Evolutionary conservation across 176 grass and related monocot species (phyloP), one percentile per base, ranked within the genome.

Genomic region (Calamus simplicifolius): DNA sequence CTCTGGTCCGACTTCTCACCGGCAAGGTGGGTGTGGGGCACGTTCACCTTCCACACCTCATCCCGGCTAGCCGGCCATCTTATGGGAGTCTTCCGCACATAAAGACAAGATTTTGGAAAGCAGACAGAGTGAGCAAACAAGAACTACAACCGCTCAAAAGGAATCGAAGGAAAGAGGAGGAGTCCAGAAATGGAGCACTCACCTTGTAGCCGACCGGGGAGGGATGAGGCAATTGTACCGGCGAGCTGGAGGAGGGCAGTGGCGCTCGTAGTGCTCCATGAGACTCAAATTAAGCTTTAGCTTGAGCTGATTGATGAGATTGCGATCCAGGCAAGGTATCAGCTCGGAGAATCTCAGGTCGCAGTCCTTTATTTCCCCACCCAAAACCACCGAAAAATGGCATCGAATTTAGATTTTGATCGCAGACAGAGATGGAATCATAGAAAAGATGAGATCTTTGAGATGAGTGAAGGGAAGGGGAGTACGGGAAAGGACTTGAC

Each of bases 221-320:
- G 87, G 87, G 67, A 90, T 71, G 82, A 90, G 82, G 82, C 82
- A 90, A 67, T 90, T 82, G 58, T 79, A 68, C 56, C 87, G 63
- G 49, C 64, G 87, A 19, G 5, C 18, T 48, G 58, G 25, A 4
- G 61, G 68, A 13, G 87, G 79, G 69, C 79, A 90, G 65, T 86
- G 79, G 56, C 82, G 79, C 68, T 90, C 87, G 57, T 90, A 90
- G 70, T 90, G 87, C 68, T 90, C 79, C 79, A 86, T 90, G 58
- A 80, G 79, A 58, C 79, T 74, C 72, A 85, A 59, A 74, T 90
- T 80, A 52, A 90, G 72, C 48, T 74, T 72, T 56, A 90, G 69
- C 29, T 72, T 80, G 48, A 86, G 78, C 60, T 69, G 75, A 82
- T 80, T 73, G 69, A 79, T 79, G 50, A 90, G 75, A 21, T 56